Evolutionary conservation across 495 filamentous ascomycete species (phyloP).

Genomic region (Corynascus novoguineensis): DNA sequence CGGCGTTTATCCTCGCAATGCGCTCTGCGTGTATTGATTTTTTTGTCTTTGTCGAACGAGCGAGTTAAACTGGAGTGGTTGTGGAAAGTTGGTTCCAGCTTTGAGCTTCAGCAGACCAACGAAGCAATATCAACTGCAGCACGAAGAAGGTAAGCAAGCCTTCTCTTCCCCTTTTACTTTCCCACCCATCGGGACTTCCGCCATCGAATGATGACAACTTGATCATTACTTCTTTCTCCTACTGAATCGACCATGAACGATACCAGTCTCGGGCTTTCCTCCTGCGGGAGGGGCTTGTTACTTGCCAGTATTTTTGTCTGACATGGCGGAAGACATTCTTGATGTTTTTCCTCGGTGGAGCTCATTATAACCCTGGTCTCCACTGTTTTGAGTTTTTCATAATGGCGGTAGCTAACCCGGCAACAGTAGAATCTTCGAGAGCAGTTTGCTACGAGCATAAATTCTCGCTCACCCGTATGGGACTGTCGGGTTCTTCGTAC

Average conservation of each 20-base stretch:
- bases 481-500: not conserved
- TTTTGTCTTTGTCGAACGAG: not conserved
- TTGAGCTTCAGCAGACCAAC: not conserved
- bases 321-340: conserved; percentile 15
- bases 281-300: conserved; percentile 70
- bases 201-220: conserved; percentile 74
- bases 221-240: conserved; percentile 85
- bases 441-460: conserved; percentile 6
- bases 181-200: conserved; percentile 6
- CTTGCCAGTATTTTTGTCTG: conserved; percentile 99
- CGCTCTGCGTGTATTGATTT: not conserved
- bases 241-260: conserved; percentile 92
- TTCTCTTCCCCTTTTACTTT: conserved; percentile 4
- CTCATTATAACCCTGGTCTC: conserved; percentile 1
- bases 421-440: conserved; percentile 14
- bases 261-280: conserved; percentile 64
- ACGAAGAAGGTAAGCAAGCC: conserved; percentile 21
- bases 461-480: not conserved
- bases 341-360: conserved; percentile 12
- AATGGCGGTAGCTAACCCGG: conserved; percentile 9
- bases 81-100: not conserved
- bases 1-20: not conserved
- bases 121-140: not conserved
- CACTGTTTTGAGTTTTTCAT: conserved; percentile 7
- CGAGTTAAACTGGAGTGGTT: conserved; percentile 7